Base-by-base conservation (phyloP, 2,329 filamentous ascomycete genomes). In the Cladosporium sp. region DNA sequence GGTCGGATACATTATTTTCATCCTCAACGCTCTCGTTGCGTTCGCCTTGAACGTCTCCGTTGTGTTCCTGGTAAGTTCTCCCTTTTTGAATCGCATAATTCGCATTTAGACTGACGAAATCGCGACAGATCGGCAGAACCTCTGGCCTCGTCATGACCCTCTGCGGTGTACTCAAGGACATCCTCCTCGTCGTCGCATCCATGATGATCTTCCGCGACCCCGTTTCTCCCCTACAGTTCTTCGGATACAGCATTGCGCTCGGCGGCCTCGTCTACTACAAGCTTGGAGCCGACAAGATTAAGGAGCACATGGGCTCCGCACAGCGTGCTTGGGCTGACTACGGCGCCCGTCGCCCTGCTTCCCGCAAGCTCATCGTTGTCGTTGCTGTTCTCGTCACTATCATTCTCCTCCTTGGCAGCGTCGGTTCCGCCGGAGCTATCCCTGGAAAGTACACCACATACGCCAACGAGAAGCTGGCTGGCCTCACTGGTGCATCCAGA, bases 111-210 rank as follows among this genome's bases (percentile, higher is more conserved):
- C 58, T 43, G 57, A 49, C 66, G 2, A 43, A 30, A n/a, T 23
- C 46, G 23, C 10, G 25, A 54, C 70, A 93, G 91, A 94, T 95
- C 76, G 91, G 91, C 82, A 93, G 91, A 83, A 94, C 91, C 18
- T 94, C 91, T 0, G 91, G 91, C 61, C 89, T 95, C 63, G 89
- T 94, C 72, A 89, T 95, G 74, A 95, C 92, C 34, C 89, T 95
- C 56, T 94, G 90, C 76, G 91, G 91, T 82, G 91, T 95, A 46
- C 87, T 95, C 69, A 95, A 94, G 85, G 91, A 95, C 79, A 91
- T 95, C 66, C 85, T 95, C 73, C 89, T 95, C 59, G 91, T 95
- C 66, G 82, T 84, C 62, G 89, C 90, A 54, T 93, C 90, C 67
- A 92, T 93, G 87, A 78, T 91, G 70, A 91, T 94, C 78, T 94